These are phyloP conservation scores for Pezicula neosporulosa DNA, from an alignment of 2,329 filamentous ascomycete species.

Conservation along the genomic window DNA sequence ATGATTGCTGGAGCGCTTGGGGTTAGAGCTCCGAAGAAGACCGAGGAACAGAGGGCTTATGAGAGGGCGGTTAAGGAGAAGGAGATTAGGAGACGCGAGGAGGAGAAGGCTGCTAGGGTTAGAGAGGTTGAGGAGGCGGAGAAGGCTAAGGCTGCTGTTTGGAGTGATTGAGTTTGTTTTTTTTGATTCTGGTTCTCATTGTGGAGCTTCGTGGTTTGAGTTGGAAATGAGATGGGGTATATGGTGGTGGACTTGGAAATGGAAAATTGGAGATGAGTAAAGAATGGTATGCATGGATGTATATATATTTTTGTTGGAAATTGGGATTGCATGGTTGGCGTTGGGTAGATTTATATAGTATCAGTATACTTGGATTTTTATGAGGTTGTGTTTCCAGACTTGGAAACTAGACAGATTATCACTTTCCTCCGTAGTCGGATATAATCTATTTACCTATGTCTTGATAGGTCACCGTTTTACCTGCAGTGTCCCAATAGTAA, in stretches of 20 bases:
- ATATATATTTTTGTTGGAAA: not conserved
- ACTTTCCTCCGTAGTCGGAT: not conserved
- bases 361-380: too few relatives aligned
- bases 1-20: constrained; percentile 89
- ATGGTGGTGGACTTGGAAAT: too few relatives aligned
- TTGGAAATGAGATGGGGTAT: too few relatives aligned
- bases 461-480: too few relatives aligned
- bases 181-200: not conserved
- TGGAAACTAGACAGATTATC: not conserved
- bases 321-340: not conserved
- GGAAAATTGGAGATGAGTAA: constrained; percentile 8
- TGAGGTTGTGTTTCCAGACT: too few relatives aligned
- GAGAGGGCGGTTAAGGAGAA: constrained; percentile 79
- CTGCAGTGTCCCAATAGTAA: too few relatives aligned
- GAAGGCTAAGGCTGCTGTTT: constrained; percentile 77
- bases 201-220: too few relatives aligned
- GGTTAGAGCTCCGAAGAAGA: constrained; percentile 74
- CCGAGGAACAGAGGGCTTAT: constrained; percentile 85
- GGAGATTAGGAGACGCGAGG: constrained; percentile 73
- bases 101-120: constrained; percentile 62
- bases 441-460: not conserved
- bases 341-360: too few relatives aligned
- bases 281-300: not conserved
- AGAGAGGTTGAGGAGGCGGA: constrained; percentile 63
- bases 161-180: constrained; percentile 60